Evolutionary conservation across 176 grass and related monocot genomes (phyloP), one percentile per base, ranked within the genome.

Genomic region (Bothriochloa decipiens): DNA sequence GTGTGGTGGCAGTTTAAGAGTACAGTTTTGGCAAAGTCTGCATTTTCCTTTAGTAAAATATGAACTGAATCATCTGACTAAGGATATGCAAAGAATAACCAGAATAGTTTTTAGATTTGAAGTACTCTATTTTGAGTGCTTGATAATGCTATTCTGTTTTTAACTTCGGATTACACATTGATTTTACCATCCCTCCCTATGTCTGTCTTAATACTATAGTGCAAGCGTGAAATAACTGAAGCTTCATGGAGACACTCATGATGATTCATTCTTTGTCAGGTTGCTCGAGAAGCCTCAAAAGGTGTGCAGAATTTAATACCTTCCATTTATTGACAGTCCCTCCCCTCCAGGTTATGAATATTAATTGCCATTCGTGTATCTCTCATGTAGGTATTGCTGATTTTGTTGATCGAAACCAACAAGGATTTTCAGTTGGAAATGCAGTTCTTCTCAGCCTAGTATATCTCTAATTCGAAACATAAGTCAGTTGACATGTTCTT

Each of bases 371-470:
- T 64, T 65, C 15, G 16, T 75, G 35, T 73, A 18, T 86, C 76
- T 45, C 66, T 60, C 80, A 41, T 91, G 57, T 85, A 98, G 96
- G 74, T 75, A 68, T 95, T 78, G 91, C 93, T 83, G 78, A 89
- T 82, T 95, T 89, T 84, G 87, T 94, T 81, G 96, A 98, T 86
- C 55, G 79, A 76, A 95, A 98, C 82, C 83, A 77, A 41, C 68
- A 85, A 29, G 88, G 78, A n/a, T 95, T 98, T 89, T 90, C 93
- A 18, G 83, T 98, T 87, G 86, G 88, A 63, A 95, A 89, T 86
- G 91, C 91, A 75, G 25, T 98, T 77, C 78, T 95, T 79, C 96
- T 98, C 84, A 94, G 93, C 75, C 62, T 98, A 63, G 93, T 98
- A 93, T 79, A 89, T 78, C 73, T 85, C 72, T 73, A 73, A 64